A percentile compares a stretch with the other conserved stretches of the same genome.
Evolutionary conservation across 495 filamentous ascomycete species (phyloP).

Genomic region (Podospora pseudopauciseta): DNA sequence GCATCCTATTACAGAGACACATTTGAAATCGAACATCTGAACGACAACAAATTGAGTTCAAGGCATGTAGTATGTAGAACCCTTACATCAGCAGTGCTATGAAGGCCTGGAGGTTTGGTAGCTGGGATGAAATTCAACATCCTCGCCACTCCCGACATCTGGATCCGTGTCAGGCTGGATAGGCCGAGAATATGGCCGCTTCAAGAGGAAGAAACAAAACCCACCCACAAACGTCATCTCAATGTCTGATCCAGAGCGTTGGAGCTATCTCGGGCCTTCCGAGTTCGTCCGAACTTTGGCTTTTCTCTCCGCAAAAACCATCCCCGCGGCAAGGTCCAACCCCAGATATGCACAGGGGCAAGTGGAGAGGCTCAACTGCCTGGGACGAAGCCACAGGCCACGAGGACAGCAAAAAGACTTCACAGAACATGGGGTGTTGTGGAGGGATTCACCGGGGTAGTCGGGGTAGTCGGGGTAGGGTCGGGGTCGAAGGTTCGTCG

Average conservation of each 20-base stretch:
- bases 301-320: neutral
- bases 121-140: no score
- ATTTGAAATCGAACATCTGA: no score
- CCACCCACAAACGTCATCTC: neutral
- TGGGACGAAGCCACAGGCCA: neutral
- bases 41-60: no score
- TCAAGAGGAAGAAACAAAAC: neutral
- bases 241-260: neutral
- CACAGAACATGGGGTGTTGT: neutral
- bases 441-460: neutral
- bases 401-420: conserved; percentile 1
- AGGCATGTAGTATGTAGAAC: no score
- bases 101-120: no score
- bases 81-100: no score
- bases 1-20: no score
- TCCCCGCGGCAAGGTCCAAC: neutral
- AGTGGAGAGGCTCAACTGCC: neutral
- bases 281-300: neutral
- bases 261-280: neutral
- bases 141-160: no score
- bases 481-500: neutral
- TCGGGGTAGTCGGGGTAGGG: neutral
- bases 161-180: neutral
- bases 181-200: neutral
- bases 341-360: conserved; percentile 1